Evolutionary conservation across 2,329 filamentous ascomycete species (phyloP).

Genomic region (Stromatinia cepivora): DNA sequence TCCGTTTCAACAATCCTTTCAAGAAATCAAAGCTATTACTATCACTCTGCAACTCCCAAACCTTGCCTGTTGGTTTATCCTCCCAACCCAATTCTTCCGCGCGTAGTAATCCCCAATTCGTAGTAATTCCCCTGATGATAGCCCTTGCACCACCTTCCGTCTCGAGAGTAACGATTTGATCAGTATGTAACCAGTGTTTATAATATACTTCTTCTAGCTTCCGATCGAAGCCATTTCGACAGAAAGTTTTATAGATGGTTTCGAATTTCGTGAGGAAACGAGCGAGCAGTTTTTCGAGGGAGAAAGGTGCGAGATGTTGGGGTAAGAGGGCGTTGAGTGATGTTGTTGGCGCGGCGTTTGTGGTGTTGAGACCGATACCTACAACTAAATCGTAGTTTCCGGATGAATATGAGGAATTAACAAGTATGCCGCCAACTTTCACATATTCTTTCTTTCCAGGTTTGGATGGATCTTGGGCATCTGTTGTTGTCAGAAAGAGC

Average conservation of each 20-base stretch:
- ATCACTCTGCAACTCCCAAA: slow-evolving; percentile 88
- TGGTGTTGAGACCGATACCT: slow-evolving; percentile 83
- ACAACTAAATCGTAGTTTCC: slow-evolving; percentile 81
- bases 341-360: slow-evolving; percentile 82
- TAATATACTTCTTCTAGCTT: slow-evolving; percentile 79
- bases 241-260: slow-evolving; percentile 72
- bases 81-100: slow-evolving; percentile 79
- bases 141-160: slow-evolving; percentile 74
- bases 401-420: slow-evolving; percentile 79
- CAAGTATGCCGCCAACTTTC: slow-evolving; percentile 91
- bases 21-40: slow-evolving; percentile 99
- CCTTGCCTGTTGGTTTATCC: slow-evolving; percentile 71
- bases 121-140: slow-evolving; percentile 80
- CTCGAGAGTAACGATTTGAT: slow-evolving; percentile 72
- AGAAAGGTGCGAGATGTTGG: slow-evolving; percentile 55
- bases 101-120: slow-evolving; percentile 84
- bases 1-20: slow-evolving; percentile 79
- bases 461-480: slow-evolving; percentile 64
- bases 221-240: slow-evolving; percentile 70
- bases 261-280: slow-evolving; percentile 79
- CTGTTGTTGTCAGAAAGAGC: slow-evolving; percentile 40
- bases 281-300: slow-evolving; percentile 78
- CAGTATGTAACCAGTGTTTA: slow-evolving; percentile 79
- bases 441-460: slow-evolving; percentile 59
- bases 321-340: slow-evolving; percentile 75